Base-by-base conservation (phyloP, 2,329 filamentous ascomycete species). In the Hypoxylon sp. region DNA sequence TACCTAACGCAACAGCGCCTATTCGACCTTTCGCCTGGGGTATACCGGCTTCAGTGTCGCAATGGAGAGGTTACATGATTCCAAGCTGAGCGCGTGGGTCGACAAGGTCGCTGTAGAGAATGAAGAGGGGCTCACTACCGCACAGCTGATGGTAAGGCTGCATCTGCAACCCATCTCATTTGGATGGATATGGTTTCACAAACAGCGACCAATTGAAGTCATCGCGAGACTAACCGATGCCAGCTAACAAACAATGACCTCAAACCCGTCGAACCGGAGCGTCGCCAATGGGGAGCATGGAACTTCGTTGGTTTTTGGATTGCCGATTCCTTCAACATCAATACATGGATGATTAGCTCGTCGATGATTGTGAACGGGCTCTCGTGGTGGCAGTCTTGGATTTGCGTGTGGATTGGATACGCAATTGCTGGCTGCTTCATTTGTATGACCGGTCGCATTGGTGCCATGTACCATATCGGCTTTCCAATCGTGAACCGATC, bases 281-380 rank as follows among this genome's bases (percentile, higher is more conserved):
- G 93, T 64, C 89, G 94, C 60, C 88, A 93, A 86, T 98, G 94
- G 94, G 89, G 90, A 17, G 83, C 91, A 31, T 93, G 92, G 89
- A 97, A 97, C 80, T 97, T 94, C 77, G 91, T 97, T 44, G 92
- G 89, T 13, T 96, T 96, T 78, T 95, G 93, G 93, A 87, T 96
- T 75, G 91, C 92, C 31, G 92, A 95, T 80, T 92, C 89, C 0
- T 93, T 94, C 82, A 95, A 95, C 79, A 93, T 96, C 77, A 96
- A 95, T 80, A 96, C 93, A 1, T 97, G 93, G 94, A 97, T 97
- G 93, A 96, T 97, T 69, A 92, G 92, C 0, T 93, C 92, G 1
- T 90, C 92, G 39, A 94, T 93, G 88, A 93, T 97, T 35, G 87
- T 91, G 1, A 84, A 82, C 52, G 93, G 93, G 11, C 84, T 97